Conservation (phyloP, 257 asterid genomes). For the Plectranthus barbatus region DNA sequence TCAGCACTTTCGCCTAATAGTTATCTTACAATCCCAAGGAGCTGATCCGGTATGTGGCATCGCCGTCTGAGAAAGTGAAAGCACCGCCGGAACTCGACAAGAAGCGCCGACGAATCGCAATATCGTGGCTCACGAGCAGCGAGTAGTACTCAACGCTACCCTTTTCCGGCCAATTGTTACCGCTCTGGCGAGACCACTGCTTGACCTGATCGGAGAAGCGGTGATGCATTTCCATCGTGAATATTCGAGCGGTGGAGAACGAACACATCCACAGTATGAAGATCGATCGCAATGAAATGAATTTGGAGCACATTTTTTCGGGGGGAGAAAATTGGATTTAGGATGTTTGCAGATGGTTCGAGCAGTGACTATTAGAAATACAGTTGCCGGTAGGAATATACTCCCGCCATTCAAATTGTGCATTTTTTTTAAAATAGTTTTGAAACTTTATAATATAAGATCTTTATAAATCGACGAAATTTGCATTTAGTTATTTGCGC, state of each 20-base stretch:
- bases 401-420: conserved; percentile 11
- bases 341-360: neutral
- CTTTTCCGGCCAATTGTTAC: conserved; percentile 44
- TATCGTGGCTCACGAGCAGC: conserved; percentile 50
- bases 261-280: conserved; percentile 17
- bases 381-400: neutral
- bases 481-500: too few species aligned
- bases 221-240: conserved; percentile 75
- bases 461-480: too few species aligned
- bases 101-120: conserved; percentile 35
- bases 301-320: conserved; percentile 37
- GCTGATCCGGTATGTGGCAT: conserved; percentile 54
- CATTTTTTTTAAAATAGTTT: too few species aligned
- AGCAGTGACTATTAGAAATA: neutral
- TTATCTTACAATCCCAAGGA: conserved; percentile 68
- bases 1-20: neutral
- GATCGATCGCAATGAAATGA: conserved; percentile 17
- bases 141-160: conserved; percentile 52
- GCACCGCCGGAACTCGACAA: conserved; percentile 30
- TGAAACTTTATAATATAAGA: too few species aligned
- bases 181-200: conserved; percentile 36
- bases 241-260: conserved; percentile 34
- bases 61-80: conserved; percentile 67
- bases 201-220: conserved; percentile 70
- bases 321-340: neutral